Evolutionary conservation across 2,329 filamentous ascomycete genomes (phyloP), one percentile per base, ranked within the genome.

Genomic region (Colletotrichum endophyticum): DNA sequence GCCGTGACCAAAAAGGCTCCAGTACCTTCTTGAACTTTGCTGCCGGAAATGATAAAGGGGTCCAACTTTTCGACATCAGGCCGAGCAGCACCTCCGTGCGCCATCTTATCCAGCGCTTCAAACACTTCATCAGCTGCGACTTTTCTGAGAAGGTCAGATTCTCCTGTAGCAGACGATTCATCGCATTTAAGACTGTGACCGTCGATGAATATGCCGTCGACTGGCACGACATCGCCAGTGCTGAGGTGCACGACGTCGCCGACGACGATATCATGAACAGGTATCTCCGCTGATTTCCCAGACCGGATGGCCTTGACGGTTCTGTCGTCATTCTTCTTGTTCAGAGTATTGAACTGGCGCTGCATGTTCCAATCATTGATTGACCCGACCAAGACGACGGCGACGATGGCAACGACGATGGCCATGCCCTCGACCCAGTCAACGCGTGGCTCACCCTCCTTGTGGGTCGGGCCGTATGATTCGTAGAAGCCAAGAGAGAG

Each of bases 401-500:
- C 92, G 7, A 92, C 79, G 70, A 93, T 92, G 28, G 91, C 91
- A 36, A 91, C 88, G 70, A 88, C 88, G 72, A 93, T 93, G 39
- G 91, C 91, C 70, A 93, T 90, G 8, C 91, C 91, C 82, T 93
- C 91, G 13, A 93, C 87, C 91, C 89, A 94, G 80, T 92, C 91
- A 22, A 91, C 88, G 79, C 83, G 76, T 73, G 86, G 86, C 1
- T 84, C 82, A 5, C 84, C 86, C 6, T 85, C 84, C 3, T 80
- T 79, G 63, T 87, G 86, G 64, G 86, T 71, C 77, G 87, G 79
- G 25, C 89, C 89, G 16, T 93, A 87, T 1, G 92, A 91, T 81
- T 94, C 90, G 80, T 95, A 95, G 3, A 95, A 85, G 12, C 94
- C 94, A 13, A 95, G 86, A 11, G 91, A 92, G 9, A 95, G 84